These are phyloP conservation scores for Massospora cicadina DNA, from an alignment of 371 early-diverging fungal genomes.

Conservation along the genomic window DNA sequence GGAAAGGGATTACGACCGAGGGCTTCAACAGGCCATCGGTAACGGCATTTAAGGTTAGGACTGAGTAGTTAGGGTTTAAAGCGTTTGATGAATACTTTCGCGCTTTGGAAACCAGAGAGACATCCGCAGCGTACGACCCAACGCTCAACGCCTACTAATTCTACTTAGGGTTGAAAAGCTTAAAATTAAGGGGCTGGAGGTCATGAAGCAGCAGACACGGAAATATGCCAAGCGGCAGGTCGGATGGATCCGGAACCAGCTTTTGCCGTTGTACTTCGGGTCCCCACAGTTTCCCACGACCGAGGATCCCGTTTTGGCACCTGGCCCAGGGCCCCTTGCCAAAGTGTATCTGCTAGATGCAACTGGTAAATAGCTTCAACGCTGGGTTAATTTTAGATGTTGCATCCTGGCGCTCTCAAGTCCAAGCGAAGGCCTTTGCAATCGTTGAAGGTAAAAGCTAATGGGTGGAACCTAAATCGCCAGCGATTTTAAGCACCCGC, in stretches of 20 bases:
- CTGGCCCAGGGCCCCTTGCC: constrained; percentile 15
- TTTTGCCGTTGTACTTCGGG: constrained; percentile 31
- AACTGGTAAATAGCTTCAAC: constrained; percentile 26
- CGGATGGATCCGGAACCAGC: constrained; percentile 75
- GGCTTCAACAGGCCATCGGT: constrained; percentile 72
- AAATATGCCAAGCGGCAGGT: constrained; percentile 79
- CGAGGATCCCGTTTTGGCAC: constrained; percentile 14
- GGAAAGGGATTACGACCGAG: constrained; percentile 44
- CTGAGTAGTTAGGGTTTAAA: constrained; percentile 40
- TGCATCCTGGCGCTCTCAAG: constrained; percentile 31
- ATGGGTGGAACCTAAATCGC: not conserved
- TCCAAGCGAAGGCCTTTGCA: constrained; percentile 27
- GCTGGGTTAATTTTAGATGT: constrained; percentile 18
- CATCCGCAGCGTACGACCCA: not conserved
- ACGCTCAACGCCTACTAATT: not conserved
- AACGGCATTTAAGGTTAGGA: constrained; percentile 9
- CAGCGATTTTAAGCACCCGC: constrained; percentile 20
- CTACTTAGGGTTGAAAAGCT: constrained; percentile 23
- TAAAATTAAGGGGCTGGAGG: constrained; percentile 34
- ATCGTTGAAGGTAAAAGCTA: constrained; percentile 26
- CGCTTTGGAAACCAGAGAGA: not conserved
- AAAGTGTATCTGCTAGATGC: constrained; percentile 62
- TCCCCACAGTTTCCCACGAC: constrained; percentile 16
- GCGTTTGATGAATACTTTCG: constrained; percentile 58
- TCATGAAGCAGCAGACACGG: constrained; percentile 71